Evolutionary conservation across 345 rosid species (phyloP).

Genomic region (Salix exigua): DNA sequence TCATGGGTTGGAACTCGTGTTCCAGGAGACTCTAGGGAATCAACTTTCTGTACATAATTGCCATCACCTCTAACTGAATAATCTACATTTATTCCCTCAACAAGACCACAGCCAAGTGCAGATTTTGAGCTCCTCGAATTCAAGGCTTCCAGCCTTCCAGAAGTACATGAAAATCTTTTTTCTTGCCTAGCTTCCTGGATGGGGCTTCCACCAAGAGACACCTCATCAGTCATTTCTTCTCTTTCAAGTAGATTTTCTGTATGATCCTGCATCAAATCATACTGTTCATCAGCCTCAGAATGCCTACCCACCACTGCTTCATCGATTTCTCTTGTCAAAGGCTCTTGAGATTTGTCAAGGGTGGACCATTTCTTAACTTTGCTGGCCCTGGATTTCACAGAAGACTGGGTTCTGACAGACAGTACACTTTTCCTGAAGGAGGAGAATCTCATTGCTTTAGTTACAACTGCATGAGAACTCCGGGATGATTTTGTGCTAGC

Average conservation of each 20-base stretch:
- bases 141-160: constrained; percentile 30
- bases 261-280: constrained; percentile 31
- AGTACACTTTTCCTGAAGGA: constrained; percentile 34
- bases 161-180: constrained; percentile 25
- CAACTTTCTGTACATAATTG: constrained; percentile 16
- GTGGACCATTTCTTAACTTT: constrained; percentile 27
- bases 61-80: constrained; percentile 25
- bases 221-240: constrained; percentile 31
- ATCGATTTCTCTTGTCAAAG: constrained; percentile 29
- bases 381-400: constrained; percentile 27
- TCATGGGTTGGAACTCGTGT: neutral
- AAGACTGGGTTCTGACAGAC: constrained; percentile 24
- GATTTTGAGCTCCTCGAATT: constrained; percentile 28
- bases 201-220: constrained; percentile 24
- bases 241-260: constrained; percentile 28
- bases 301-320: constrained; percentile 36
- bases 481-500: constrained; percentile 16
- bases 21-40: constrained; percentile 25
- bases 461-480: constrained; percentile 18
- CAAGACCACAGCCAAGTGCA: constrained; percentile 18
- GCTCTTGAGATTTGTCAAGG: constrained; percentile 31
- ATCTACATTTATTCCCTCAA: constrained; percentile 19
- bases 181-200: constrained; percentile 11
- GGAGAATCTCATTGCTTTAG: constrained; percentile 32
- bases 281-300: constrained; percentile 41